phyloP scores from a whole-genome alignment of 805 yeast genomes.

The Metschnikowia reukaufii region DNA sequence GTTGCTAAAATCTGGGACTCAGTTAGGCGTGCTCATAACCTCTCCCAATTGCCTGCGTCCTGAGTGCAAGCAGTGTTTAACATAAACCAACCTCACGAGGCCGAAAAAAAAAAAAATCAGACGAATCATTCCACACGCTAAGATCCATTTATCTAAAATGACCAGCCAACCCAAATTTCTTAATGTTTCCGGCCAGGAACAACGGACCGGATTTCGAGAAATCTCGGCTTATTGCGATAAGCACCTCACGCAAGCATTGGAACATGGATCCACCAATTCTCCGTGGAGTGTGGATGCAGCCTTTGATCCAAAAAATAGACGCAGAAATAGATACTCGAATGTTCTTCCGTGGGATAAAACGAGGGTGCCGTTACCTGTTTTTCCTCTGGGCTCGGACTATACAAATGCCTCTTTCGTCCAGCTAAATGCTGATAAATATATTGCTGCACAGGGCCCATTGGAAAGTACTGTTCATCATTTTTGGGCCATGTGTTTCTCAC shows the following conservation, averaged over 20 bases:
- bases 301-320: constrained; percentile 8
- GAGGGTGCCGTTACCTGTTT: constrained; percentile 43
- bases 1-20: background rate
- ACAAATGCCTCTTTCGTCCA: constrained; percentile 40
- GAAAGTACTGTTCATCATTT: constrained; percentile 74
- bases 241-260: constrained; percentile 16
- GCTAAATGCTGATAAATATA: constrained; percentile 39
- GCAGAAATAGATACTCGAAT: constrained; percentile 56
- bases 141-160: background rate
- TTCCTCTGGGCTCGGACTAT: constrained; percentile 26
- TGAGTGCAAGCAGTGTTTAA: background rate
- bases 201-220: constrained; percentile 11
- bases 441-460: constrained; percentile 92
- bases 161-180: constrained; percentile 9
- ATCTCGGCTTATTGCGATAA: constrained; percentile 9
- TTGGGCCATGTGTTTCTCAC: constrained; percentile 56
- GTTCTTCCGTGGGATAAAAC: constrained; percentile 66
- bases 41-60: background rate
- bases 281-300: constrained; percentile 17
- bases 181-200: constrained; percentile 8
- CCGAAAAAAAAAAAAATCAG: background rate
- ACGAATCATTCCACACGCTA: background rate
- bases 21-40: constrained; percentile 1
- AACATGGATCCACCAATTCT: background rate
- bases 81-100: background rate